phyloP scores from a whole-genome alignment of 2,329 filamentous ascomycete species.

The Camillea tinctor region DNA sequence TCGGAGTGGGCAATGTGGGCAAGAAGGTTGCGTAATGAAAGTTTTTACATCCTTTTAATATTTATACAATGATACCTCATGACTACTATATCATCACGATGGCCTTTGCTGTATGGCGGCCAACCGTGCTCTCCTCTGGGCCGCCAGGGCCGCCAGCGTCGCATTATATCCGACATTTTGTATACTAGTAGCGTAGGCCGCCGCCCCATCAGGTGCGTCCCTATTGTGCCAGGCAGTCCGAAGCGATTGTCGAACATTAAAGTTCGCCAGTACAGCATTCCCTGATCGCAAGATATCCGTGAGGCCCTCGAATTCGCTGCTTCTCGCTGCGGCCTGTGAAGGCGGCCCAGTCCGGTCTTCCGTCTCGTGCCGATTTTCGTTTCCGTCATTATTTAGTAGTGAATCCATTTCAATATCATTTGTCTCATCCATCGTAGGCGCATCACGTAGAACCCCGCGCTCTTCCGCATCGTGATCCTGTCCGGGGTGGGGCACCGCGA shows the following conservation, averaged over 20 bases:
- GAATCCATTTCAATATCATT: conserved; percentile 48
- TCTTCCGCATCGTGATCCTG: conserved; percentile 59
- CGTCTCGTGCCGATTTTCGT: conserved; percentile 17
- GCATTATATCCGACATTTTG: conserved; percentile 55
- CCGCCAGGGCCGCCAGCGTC: conserved; percentile 51
- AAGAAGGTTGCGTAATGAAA: conserved; percentile 69
- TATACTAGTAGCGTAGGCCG: conserved; percentile 52
- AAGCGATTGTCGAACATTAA: conserved; percentile 51
- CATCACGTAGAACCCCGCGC: conserved; percentile 46
- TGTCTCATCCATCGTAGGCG: conserved; percentile 36
- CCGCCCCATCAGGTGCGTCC: conserved; percentile 39
- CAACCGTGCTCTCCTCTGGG: conserved; percentile 40
- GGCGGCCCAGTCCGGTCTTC: conserved; percentile 31
- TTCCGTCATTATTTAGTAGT: conserved; percentile 24
- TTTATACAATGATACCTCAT: conserved; percentile 26
- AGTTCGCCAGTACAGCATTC: conserved; percentile 53
- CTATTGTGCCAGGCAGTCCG: conserved; percentile 46
- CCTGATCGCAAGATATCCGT: conserved; percentile 52
- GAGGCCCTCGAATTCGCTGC: conserved; percentile 28
- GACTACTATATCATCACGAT: conserved; percentile 20
- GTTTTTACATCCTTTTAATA: conserved; percentile 28
- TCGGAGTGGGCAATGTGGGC: conserved; percentile 91
- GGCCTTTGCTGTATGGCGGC: conserved; percentile 28
- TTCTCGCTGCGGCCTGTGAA: conserved; percentile 16
- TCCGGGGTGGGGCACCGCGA: conserved; percentile 15